phyloP scores from a whole-genome alignment of 2,329 filamentous ascomycete genomes.

The Hymenoscyphus salicellus region DNA sequence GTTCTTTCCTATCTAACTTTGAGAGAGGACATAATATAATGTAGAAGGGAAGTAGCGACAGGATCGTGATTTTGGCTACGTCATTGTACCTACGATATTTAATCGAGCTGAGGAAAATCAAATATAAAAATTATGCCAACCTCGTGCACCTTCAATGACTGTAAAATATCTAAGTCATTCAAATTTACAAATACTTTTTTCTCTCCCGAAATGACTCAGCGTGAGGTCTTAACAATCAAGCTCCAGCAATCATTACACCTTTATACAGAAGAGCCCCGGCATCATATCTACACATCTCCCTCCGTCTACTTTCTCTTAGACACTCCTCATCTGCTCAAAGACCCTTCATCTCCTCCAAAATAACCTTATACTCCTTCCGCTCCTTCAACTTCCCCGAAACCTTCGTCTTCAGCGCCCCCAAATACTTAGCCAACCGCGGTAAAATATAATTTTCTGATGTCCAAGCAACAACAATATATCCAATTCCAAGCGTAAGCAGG shows the following conservation, averaged over 20 bases:
- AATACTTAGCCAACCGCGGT: constrained; percentile 60
- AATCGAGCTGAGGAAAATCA: neutral
- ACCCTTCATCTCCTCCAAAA: constrained; percentile 62
- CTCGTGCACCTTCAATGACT: too few species aligned
- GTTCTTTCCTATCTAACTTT: too few species aligned
- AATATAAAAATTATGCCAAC: too few species aligned
- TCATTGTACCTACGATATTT: neutral
- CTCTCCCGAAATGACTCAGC: too few species aligned
- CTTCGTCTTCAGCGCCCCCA: constrained; percentile 61
- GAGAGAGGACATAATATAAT: neutral
- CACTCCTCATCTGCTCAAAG: too few species aligned
- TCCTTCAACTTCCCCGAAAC: constrained; percentile 65
- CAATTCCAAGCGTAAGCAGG: constrained; percentile 65
- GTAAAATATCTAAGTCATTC: too few species aligned
- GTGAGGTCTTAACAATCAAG: too few species aligned
- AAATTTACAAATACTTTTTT: too few species aligned
- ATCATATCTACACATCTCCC: neutral
- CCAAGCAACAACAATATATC: constrained; percentile 69
- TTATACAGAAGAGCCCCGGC: too few species aligned
- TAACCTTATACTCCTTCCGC: constrained; percentile 83
- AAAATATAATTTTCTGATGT: constrained; percentile 69
- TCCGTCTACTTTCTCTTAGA: too few species aligned
- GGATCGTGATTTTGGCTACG: neutral
- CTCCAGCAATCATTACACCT: too few species aligned
- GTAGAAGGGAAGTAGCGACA: neutral